A percentile compares a stretch with the other conserved stretches of the same genome.
These are phyloP conservation scores for Elsinoe ampelina DNA, from an alignment of 2,329 filamentous ascomycete species.

Conservation along the genomic window DNA sequence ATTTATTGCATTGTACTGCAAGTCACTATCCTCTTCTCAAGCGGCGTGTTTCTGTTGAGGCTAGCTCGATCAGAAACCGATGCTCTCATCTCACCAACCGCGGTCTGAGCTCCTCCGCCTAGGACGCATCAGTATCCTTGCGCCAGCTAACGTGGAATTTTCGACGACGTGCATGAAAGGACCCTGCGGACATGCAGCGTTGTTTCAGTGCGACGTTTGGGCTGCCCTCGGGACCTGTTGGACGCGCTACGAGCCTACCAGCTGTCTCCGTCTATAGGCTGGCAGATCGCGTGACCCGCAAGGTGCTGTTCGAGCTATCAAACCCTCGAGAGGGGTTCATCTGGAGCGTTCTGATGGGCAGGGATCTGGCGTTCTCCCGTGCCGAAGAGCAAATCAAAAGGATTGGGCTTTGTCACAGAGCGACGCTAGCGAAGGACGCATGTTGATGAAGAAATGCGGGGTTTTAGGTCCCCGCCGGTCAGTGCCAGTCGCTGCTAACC, in stretches of 20 bases:
- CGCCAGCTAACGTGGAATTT: slow-evolving; percentile 3
- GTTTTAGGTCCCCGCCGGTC: slow-evolving; percentile 2
- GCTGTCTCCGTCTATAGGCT: background rate
- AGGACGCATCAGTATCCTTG: background rate
- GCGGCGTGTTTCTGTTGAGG: background rate
- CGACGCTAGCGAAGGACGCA: background rate
- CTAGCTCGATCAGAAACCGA: slow-evolving; percentile 5
- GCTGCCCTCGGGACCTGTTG: background rate
- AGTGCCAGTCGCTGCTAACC: background rate
- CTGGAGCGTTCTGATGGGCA: background rate
- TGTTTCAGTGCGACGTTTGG: slow-evolving; percentile 6
- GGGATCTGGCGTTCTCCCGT: background rate
- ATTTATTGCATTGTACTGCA: background rate
- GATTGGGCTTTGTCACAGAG: background rate
- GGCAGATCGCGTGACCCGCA: slow-evolving; percentile 1
- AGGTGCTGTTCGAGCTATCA: background rate
- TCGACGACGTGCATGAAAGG: background rate
- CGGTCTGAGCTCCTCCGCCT: slow-evolving; percentile 5
- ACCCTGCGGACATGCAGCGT: background rate
- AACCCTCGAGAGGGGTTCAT: background rate
- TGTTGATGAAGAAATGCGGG: background rate
- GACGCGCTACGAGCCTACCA: background rate
- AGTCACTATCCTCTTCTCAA: background rate
- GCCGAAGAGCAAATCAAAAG: slow-evolving; percentile 8
- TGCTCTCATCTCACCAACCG: background rate